Evolutionary conservation across 192 early-diverging fungal species (phyloP).

Genomic region (Backusella australiensis): DNA sequence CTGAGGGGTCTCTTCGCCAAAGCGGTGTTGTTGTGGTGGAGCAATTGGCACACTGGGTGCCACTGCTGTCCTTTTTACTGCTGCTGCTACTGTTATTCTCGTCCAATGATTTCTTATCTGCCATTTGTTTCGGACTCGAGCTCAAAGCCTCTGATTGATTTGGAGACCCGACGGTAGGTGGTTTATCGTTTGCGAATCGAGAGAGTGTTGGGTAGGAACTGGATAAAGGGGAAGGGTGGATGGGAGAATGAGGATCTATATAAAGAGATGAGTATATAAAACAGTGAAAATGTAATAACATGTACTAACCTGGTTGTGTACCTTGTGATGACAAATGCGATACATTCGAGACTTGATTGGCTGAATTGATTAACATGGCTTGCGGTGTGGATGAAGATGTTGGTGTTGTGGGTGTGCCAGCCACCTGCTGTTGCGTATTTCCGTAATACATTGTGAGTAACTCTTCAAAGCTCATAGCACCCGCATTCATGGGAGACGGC

Average conservation of each 20-base stretch:
- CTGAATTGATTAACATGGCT: conserved; percentile 3
- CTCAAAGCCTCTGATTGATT: neutral
- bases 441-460: conserved; percentile 24
- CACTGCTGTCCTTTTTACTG: neutral
- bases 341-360: neutral
- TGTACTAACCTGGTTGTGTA: neutral
- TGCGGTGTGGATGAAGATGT: neutral
- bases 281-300: neutral
- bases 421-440: neutral
- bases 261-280: neutral
- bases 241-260: neutral
- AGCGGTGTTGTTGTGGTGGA: conserved; percentile 78
- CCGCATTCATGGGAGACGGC: conserved; percentile 13
- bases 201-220: neutral
- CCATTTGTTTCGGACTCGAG: neutral
- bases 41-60: conserved; percentile 73
- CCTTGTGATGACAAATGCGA: neutral
- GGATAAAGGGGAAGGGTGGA: neutral
- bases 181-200: neutral
- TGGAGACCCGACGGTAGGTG: neutral
- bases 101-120: neutral
- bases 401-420: neutral
- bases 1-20: conserved; percentile 81
- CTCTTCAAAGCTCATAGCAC: conserved; percentile 27
- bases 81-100: neutral